Evolutionary conservation across 1,284 basidiomycete species (phyloP), one percentile per base, ranked within the genome.

Genomic region (Crucibulum parvulum): DNA sequence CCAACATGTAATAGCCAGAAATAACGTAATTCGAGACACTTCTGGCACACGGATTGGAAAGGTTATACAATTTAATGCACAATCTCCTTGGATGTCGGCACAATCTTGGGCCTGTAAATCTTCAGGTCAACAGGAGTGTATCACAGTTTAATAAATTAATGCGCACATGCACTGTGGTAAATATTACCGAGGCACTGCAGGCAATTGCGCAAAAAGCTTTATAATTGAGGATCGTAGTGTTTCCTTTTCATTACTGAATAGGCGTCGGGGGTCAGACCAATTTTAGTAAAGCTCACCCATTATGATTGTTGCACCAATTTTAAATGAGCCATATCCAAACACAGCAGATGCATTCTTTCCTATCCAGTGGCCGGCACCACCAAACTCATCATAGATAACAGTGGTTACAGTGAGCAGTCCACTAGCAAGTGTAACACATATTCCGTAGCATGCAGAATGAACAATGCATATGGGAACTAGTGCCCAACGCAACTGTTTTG

Each of bases 81-180:
- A 55, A 55, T 81, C 79, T 2, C 80, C 80, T 6, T 65, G 70
- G 3, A 71, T 62, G 48, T 81, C 80, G 6, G 71, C 59, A 62
- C 77, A 81, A 52, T 81, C 79, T 60, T 80, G 79, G 0, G 75
- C 72, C 6, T 81, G 78, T 7, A 79, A 74, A 24, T 7, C 4
- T 16, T 11, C 16, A 16, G 16, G 13, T 13, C 39, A 43, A 16
- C 4, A 43, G 16, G 24, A 24, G 24, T 24, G 24, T 16, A 13
- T 16, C 13, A 24, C 16, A 16, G 39, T 16, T 11, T 24, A 43
- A 43, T 43, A 16, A 43, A 13, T 43, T 43, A 16, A 13, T 11
- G 13, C 4, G 11, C 16, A 43, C 39, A 16, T 43, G 39, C 16
- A 43, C 16, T 13, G 39, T 43, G 11, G 39, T 43, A 16, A 43